Evolutionary conservation across 805 yeast genomes (phyloP), one percentile per base, ranked within the genome.

Genomic region (Metschnikowia dekortorum): DNA sequence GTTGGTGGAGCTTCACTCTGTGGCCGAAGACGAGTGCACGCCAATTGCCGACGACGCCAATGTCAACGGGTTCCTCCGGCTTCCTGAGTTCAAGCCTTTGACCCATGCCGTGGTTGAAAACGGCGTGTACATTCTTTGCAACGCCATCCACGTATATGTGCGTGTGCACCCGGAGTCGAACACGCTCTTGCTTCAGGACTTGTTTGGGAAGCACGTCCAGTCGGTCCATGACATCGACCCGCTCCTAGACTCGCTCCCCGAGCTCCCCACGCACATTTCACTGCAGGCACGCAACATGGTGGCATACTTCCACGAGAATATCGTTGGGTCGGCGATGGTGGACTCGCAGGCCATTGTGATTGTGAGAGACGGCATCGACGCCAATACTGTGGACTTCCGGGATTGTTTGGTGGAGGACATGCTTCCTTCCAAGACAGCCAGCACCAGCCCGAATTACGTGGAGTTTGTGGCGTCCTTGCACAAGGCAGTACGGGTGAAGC

Each of bases 51-150:
- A 51, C 14, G 47, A 83, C 39, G 70, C 71, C 6, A 79, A 78
- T 55, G 67, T 68, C 42, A 67, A 71, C 59, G 56, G 78, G 63
- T 48, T 66, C 53, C 79, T 81, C 63, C 66, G 59, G n/a, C 59
- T 76, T 55, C 96, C 85, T 2, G 68, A 54, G 55, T 77, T 69
- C 57, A 67, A 71, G 32, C 78, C 76, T 34, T 80, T 80, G 54
- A 61, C 72, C 13, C 48, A 69, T 40, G 60, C 65, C 38, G 60
- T 80, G 48, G 69, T 82, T 52, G 73, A 78, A 47, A 89, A 89
- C 39, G 95, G 96, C 7, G 90, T 87, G 8, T 89, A 87, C 65
- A 63, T 94, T 43, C 67, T 86, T 18, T 90, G 87, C 70, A 81
- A 88, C 59, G 92, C 96, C 16, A 72, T 70, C 22, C 61, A 68